Evolutionary conservation across 1,139 yeast species (phyloP), one percentile per base, ranked within the genome.

Genomic region (Zygosaccharomyces sapae): DNA sequence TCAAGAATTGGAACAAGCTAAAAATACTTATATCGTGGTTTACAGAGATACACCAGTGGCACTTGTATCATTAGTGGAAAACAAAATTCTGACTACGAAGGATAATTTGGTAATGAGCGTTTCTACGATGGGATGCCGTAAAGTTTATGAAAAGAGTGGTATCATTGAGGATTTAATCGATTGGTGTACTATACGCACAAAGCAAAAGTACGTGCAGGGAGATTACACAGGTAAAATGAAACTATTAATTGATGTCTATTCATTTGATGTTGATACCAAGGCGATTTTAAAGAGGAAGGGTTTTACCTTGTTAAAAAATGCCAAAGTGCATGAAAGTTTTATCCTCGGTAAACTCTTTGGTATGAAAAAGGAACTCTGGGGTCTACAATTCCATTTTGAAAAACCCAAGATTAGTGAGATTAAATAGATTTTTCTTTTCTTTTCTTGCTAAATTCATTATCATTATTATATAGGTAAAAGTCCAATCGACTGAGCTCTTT

Each of bases 1-100:
- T 66, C 25, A 42, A 6, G 38, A 33, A 43, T 61, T 61, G 47
- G 58, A 53, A 75, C 76, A 22, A 67, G 60, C 48, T 20, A 61
- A 73, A 12, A 76, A 81, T 55, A 70, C 87, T 1, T 77, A 75
- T 47, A 57, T 82, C 38, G 71, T 83, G 18, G 62, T 76, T 10
- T 84, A 83, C 65, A 76, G 89, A 59, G 78, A 76, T 20, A 72
- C 82, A 2, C 89, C 92, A 19, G 81, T 85, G 59, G 88, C 88
- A 0, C 68, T 81, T 36, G 68, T 76, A 18, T 62, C 70, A 0
- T 68, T 82, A 2, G 65, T 71, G 45, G 68, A 68, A 44, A 59
- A 65, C 35, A 55, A 61, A 19, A 57, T 59, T 1, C 45, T 67
- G 33, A 53, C 64, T 3, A 56, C 60, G 5, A 64, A 68, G 8